Conservation (phyloP, 768 basidiomycete species). For the Rhodotorula paludigena region DNA sequence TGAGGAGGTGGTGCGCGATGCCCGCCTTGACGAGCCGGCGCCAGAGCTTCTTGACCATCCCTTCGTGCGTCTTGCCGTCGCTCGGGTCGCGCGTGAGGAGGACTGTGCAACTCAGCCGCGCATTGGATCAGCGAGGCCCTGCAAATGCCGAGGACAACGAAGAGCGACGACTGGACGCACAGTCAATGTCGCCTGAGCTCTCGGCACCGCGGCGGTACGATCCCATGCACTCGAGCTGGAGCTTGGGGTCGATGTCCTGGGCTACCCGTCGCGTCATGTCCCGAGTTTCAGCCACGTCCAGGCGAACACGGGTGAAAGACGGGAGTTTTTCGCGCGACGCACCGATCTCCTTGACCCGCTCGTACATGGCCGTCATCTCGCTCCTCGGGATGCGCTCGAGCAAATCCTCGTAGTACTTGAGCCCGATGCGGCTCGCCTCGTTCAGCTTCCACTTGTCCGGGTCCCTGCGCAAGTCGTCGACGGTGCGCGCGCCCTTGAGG, state of each 20-base stretch:
- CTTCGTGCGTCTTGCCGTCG: conserved; percentile 42
- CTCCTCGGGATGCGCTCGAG: conserved; percentile 47
- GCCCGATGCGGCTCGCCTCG: conserved; percentile 41
- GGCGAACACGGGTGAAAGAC: not conserved
- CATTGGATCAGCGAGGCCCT: too few relatives aligned
- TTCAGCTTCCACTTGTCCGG: not conserved
- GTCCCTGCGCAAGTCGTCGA: conserved; percentile 6
- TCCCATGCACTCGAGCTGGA: conserved; percentile 48
- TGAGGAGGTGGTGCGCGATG: conserved; percentile 43
- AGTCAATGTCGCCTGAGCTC: conserved; percentile 47
- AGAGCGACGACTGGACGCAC: too few relatives aligned
- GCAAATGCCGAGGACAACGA: too few relatives aligned
- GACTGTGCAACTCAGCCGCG: too few relatives aligned
- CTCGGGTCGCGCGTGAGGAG: conserved; percentile 45
- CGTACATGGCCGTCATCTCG: conserved; percentile 45
- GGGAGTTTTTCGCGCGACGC: not conserved
- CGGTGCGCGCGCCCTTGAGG: not conserved
- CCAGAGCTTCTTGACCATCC: conserved; percentile 37
- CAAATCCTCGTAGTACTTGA: conserved; percentile 47
- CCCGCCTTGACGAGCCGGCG: conserved; percentile 34
- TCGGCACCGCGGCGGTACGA: conserved; percentile 45
- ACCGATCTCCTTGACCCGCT: conserved; percentile 5
- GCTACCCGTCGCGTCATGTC: too few relatives aligned
- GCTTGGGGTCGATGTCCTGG: conserved; percentile 41
- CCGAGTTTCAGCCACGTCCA: not conserved